These are phyloP conservation scores for Phytophthora podocarpi DNA, from an alignment of 352 stramenopile genomes.

Conservation along the genomic window DNA sequence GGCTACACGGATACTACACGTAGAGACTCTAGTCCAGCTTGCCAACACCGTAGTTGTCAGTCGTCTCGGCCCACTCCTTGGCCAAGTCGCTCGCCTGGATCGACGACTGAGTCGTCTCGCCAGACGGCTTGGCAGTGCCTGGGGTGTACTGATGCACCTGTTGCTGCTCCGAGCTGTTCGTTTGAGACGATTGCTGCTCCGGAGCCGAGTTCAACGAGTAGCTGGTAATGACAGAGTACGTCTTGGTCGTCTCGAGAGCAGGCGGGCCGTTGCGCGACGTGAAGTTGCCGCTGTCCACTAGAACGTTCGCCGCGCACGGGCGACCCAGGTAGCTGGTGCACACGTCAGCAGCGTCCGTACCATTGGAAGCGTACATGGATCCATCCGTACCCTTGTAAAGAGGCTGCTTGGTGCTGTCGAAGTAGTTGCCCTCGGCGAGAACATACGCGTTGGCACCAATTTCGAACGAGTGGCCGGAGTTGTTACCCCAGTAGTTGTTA, in stretches of 20 bases:
- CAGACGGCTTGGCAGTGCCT: constrained; percentile 13
- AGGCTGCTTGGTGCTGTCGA: constrained; percentile 34
- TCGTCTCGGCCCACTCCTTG: constrained; percentile 18
- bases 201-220: no score
- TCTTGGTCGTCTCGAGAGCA: constrained; percentile 19
- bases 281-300: constrained; percentile 35
- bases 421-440: constrained; percentile 50
- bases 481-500: constrained; percentile 54
- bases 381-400: constrained; percentile 14
- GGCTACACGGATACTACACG: constrained; percentile 17
- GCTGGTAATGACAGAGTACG: no score
- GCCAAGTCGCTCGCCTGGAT: constrained; percentile 16
- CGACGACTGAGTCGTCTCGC: constrained; percentile 4
- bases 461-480: constrained; percentile 45
- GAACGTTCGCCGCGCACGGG: constrained; percentile 27
- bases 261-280: constrained; percentile 15
- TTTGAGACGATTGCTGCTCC: constrained; percentile 6
- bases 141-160: constrained; percentile 24
- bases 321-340: constrained; percentile 27
- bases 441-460: constrained; percentile 34
- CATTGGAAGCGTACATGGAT: constrained; percentile 12
- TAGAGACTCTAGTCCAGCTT: constrained; percentile 14
- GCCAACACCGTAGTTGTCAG: constrained; percentile 23
- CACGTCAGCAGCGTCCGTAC: not conserved
- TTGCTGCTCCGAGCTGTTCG: constrained; percentile 6